Evolutionary conservation across 1,139 yeast genomes (phyloP).

Genomic region (Saccharomyces pastorianus): DNA sequence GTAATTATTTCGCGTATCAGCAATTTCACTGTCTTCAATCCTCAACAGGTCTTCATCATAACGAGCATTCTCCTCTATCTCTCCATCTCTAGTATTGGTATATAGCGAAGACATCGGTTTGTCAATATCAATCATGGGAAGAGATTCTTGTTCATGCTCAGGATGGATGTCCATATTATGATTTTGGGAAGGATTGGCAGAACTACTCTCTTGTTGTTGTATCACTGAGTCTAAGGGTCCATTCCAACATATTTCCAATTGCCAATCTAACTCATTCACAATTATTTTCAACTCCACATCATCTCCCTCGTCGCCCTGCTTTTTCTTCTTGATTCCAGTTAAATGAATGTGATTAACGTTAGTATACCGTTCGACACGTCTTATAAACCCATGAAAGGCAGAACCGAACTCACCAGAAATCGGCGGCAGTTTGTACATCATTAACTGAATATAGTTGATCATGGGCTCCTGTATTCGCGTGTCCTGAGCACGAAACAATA

Average conservation of each 20-base stretch:
- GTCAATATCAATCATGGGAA: slow-evolving; percentile 5
- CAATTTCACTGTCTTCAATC: slow-evolving; percentile 18
- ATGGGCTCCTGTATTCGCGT: slow-evolving; percentile 27
- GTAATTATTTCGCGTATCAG: slow-evolving; percentile 4
- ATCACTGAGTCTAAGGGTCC: slow-evolving; percentile 23
- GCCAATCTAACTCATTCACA: slow-evolving; percentile 30
- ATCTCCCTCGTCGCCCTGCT: slow-evolving; percentile 5
- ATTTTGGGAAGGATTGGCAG: neutral
- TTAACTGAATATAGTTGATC: slow-evolving; percentile 20
- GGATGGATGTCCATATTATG: neutral
- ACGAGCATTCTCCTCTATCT: neutral
- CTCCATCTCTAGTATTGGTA: neutral
- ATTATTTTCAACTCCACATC: slow-evolving; percentile 19
- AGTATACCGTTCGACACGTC: slow-evolving; percentile 27
- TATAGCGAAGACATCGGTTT: neutral
- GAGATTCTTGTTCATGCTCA: slow-evolving; percentile 5
- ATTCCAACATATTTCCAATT: slow-evolving; percentile 29
- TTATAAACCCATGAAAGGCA: slow-evolving; percentile 25
- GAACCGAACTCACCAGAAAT: slow-evolving; percentile 26
- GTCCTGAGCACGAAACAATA: slow-evolving; percentile 26
- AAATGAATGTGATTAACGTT: slow-evolving; percentile 23
- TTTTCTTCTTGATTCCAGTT: slow-evolving; percentile 13
- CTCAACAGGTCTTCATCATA: slow-evolving; percentile 10
- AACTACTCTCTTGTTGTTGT: slow-evolving; percentile 2
- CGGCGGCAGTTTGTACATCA: slow-evolving; percentile 27